These are phyloP conservation scores for Calocybe cyanea DNA, from an alignment of 768 basidiomycete genomes.

Conservation along the genomic window DNA sequence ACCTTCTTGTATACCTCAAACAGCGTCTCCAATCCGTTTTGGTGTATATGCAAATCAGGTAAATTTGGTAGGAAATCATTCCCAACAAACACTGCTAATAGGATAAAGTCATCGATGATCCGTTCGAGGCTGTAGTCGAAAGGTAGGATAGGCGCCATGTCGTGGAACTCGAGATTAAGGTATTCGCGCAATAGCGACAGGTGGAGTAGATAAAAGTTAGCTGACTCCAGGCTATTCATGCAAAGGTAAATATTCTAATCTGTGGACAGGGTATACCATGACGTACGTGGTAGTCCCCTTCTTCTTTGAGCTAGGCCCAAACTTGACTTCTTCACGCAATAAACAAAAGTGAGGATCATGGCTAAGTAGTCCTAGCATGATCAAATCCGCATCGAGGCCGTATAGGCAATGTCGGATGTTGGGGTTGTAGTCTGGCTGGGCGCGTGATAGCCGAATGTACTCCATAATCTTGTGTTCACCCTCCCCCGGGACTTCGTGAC, in stretches of 20 bases:
- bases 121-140: slow-evolving; percentile 91
- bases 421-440: slow-evolving; percentile 94
- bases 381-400: slow-evolving; percentile 95
- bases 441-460: slow-evolving; percentile 91
- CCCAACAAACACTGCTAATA: slow-evolving; percentile 94
- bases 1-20: slow-evolving; percentile 96
- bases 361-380: slow-evolving; percentile 95
- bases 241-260: not conserved
- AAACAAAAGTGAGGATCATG: slow-evolving; percentile 99
- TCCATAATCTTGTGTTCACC: slow-evolving; percentile 99
- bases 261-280: not conserved
- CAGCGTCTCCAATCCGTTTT: slow-evolving; percentile 89
- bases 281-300: slow-evolving; percentile 55
- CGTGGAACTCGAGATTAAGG: slow-evolving; percentile 90
- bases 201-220: slow-evolving; percentile 94
- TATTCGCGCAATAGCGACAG: slow-evolving; percentile 95
- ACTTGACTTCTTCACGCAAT: slow-evolving; percentile 96
- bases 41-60: slow-evolving; percentile 96
- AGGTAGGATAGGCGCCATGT: slow-evolving; percentile 58
- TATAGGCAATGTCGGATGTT: slow-evolving; percentile 98
- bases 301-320: slow-evolving; percentile 76
- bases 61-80: slow-evolving; percentile 97
- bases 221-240: slow-evolving; percentile 55
- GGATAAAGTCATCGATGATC: slow-evolving; percentile 96
- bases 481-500: slow-evolving; percentile 98